Conservation (phyloP, 2,329 filamentous ascomycete genomes). For the Emmonsiellopsis sp. region DNA sequence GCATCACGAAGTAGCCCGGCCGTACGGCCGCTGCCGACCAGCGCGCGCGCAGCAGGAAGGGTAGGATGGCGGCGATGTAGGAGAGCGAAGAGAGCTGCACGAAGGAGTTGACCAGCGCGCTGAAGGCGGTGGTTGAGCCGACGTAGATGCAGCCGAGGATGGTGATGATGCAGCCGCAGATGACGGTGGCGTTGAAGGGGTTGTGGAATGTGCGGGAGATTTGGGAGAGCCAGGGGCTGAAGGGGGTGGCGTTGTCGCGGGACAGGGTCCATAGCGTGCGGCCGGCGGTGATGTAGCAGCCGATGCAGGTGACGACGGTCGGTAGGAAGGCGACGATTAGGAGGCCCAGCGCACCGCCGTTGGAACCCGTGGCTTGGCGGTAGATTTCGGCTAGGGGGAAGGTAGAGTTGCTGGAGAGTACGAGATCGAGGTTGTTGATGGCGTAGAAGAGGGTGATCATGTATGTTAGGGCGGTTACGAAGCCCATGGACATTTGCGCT, state of each 20-base stretch:
- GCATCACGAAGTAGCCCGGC: conserved; percentile 46
- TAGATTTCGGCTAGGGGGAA: conserved; percentile 43
- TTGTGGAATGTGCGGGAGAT: conserved; percentile 49
- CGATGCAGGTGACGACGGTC: conserved; percentile 44
- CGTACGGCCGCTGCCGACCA: conserved; percentile 35
- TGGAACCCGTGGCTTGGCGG: conserved; percentile 38
- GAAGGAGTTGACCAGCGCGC: conserved; percentile 50
- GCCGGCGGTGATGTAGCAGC: conserved; percentile 52
- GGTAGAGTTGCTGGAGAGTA: conserved; percentile 30
- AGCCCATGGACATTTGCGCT: conserved; percentile 41
- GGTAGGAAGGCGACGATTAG: conserved; percentile 50
- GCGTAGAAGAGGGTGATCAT: conserved; percentile 45
- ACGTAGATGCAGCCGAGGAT: conserved; percentile 50
- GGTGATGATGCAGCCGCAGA: conserved; percentile 44
- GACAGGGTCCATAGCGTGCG: conserved; percentile 52
- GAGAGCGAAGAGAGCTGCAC: conserved; percentile 49
- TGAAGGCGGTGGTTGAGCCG: conserved; percentile 47
- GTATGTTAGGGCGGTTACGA: conserved; percentile 39
- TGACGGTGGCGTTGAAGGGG: conserved; percentile 51
- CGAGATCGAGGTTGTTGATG: conserved; percentile 36
- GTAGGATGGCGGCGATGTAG: conserved; percentile 45
- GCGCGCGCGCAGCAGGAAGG: conserved; percentile 44
- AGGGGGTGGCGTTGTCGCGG: conserved; percentile 53
- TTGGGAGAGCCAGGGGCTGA: conserved; percentile 42
- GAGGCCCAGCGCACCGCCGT: conserved; percentile 48